These are phyloP conservation scores for Ceratocystis harringtonii DNA, from an alignment of 2,329 filamentous ascomycete species.

Conservation along the genomic window DNA sequence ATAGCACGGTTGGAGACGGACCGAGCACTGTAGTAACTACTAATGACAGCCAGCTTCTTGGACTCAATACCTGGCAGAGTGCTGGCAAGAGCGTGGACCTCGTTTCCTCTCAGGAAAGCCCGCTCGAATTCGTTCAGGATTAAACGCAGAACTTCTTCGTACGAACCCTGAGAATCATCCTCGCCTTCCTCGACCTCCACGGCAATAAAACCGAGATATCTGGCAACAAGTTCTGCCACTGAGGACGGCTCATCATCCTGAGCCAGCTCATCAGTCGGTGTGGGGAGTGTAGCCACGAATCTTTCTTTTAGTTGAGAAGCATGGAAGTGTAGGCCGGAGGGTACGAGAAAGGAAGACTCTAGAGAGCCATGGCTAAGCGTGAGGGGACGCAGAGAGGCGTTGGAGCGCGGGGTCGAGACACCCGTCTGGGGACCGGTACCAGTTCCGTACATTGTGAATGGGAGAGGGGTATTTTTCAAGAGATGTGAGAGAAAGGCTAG, in stretches of 20 bases:
- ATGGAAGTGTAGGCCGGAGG: slow-evolving; percentile 89
- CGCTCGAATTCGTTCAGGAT: slow-evolving; percentile 93
- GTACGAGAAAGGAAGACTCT: slow-evolving; percentile 90
- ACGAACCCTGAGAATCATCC: slow-evolving; percentile 74
- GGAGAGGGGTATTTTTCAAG: slow-evolving; percentile 16
- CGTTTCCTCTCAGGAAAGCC: slow-evolving; percentile 84
- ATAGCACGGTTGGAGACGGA: slow-evolving; percentile 71
- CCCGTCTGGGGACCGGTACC: slow-evolving; percentile 79
- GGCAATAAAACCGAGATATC: slow-evolving; percentile 84
- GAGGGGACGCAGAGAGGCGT: slow-evolving; percentile 79
- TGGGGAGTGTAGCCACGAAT: slow-evolving; percentile 71
- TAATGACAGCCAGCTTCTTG: slow-evolving; percentile 83
- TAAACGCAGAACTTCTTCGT: slow-evolving; percentile 83
- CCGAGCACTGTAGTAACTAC: slow-evolving; percentile 82
- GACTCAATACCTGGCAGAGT: slow-evolving; percentile 74
- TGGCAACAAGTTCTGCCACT: slow-evolving; percentile 74
- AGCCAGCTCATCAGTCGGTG: slow-evolving; percentile 89
- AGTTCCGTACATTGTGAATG: slow-evolving; percentile 66
- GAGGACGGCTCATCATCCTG: slow-evolving; percentile 99
- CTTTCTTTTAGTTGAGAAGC: slow-evolving; percentile 86
- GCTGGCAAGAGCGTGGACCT: slow-evolving; percentile 81
- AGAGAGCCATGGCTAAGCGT: slow-evolving; percentile 85
- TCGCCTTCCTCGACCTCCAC: slow-evolving; percentile 83
- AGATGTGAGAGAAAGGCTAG: neutral
- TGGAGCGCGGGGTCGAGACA: slow-evolving; percentile 89